phyloP scores from a whole-genome alignment of 148 eudicot genomes.

The Cornus controversa region DNA sequence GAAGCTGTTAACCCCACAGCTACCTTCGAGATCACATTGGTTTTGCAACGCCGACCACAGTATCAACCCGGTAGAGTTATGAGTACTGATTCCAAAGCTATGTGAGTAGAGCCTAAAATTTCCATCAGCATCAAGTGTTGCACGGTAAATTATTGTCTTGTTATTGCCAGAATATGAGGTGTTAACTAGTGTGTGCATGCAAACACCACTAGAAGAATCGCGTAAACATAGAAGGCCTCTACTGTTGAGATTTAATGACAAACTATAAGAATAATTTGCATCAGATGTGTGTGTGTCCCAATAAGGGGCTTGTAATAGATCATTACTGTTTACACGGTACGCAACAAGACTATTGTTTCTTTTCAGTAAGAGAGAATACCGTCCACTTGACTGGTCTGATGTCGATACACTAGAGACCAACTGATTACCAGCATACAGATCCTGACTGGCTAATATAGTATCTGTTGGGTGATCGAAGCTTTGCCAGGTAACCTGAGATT shows the following conservation, averaged over 20 bases:
- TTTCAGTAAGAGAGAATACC: constrained; percentile 4
- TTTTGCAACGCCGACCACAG: background rate
- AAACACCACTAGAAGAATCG: no score
- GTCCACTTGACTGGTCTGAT: constrained; percentile 12
- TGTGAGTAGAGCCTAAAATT: constrained; percentile 5
- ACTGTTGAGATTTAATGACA: background rate
- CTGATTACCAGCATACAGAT: background rate
- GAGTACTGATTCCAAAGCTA: background rate
- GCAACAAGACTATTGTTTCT: constrained; percentile 21
- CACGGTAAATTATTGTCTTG: constrained; percentile 1
- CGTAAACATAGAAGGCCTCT: background rate
- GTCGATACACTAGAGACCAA: constrained; percentile 15
- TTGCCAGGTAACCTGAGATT: background rate
- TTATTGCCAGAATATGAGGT: background rate
- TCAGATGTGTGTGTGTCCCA: background rate
- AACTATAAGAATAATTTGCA: no score
- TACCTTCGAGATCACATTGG: constrained; percentile 4
- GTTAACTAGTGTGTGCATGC: background rate
- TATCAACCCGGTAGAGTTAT: background rate
- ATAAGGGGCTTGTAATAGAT: background rate
- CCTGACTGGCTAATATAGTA: constrained; percentile 17
- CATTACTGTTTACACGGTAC: background rate
- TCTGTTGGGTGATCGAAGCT: constrained; percentile 22
- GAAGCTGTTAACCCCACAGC: constrained; percentile 23
- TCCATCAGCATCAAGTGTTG: constrained; percentile 5